Base-by-base conservation (phyloP, 2,329 filamentous ascomycete genomes). In the Phialophora macrospora region DNA sequence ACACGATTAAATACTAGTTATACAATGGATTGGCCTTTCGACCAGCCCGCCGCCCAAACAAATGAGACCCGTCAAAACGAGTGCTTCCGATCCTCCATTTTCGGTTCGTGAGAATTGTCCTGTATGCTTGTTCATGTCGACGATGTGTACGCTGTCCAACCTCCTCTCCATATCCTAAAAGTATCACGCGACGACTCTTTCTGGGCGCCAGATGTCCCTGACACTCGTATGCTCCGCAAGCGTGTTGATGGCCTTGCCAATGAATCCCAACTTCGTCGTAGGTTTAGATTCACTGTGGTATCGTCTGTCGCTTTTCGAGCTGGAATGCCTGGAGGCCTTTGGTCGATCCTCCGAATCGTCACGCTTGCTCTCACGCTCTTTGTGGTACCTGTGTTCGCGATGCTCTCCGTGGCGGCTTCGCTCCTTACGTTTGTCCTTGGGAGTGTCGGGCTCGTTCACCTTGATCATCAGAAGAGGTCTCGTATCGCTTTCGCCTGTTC, bases 401-500 rank as follows among this genome's bases (percentile, higher is more conserved):
- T 63, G 60, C 12, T 60, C 60, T 22, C 55, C 59, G 26, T 65
- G 48, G 54, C 56, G 51, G 26, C 55, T 56, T 62, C 60, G 55
- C 55, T 55, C 58, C 28, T 41, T 61, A 26, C n/a, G 9, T 14
- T 32, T 57, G 46, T 60, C 64, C 32, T 46, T 48, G n/a, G 61
- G 44, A 24, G 57, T 22, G 3, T 60, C 58, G 6, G 58, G 55
- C 6, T 63, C 58, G 41, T 70, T 70, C 14, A 65, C 51, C 48
- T 60, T 79, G 20, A 80, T 68, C 59, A 74, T 76, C 41, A 80
- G 72, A 17, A 79, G 71, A n/a, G 75, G 78, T 32, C 76, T 75
- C 20, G 75, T 78, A 58, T 80, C 76, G 4, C 78, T 79, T 49
- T 78, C 74, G n/a, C 77, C 80, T 17, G 74, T 75, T 17, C 74